phyloP scores from a whole-genome alignment of 2,329 filamentous ascomycete species.

The Aspergillus flavus region DNA sequence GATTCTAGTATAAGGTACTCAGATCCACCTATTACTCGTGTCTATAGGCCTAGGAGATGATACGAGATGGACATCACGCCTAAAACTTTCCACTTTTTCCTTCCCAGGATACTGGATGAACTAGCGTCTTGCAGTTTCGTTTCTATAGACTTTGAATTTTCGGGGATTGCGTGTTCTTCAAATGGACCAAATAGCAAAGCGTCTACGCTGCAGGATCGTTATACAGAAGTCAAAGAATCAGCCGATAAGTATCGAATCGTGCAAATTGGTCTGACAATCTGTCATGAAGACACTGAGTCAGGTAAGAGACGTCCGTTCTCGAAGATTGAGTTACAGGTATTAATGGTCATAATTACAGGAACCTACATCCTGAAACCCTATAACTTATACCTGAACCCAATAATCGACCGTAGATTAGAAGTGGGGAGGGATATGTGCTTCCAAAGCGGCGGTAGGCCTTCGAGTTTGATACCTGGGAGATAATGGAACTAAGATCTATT shows the following conservation, averaged over 20 bases:
- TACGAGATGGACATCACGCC: slow-evolving; percentile 59
- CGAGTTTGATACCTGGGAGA: neutral
- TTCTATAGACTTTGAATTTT: slow-evolving; percentile 67
- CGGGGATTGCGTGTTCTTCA: slow-evolving; percentile 58
- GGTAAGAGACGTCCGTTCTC: slow-evolving; percentile 35
- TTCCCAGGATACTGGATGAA: slow-evolving; percentile 60
- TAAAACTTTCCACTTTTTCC: slow-evolving; percentile 50
- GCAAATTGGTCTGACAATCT: slow-evolving; percentile 68
- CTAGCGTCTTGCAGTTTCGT: slow-evolving; percentile 64
- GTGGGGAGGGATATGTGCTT: slow-evolving; percentile 63
- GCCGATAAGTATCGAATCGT: slow-evolving; percentile 66
- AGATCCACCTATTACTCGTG: no score
- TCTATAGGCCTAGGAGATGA: neutral
- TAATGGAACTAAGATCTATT: slow-evolving; percentile 10
- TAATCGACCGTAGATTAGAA: slow-evolving; percentile 55
- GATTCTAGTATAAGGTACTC: no score
- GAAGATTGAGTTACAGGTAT: neutral
- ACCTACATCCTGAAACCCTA: slow-evolving; percentile 64
- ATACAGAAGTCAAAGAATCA: slow-evolving; percentile 61
- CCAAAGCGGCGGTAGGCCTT: slow-evolving; percentile 54
- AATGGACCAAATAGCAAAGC: slow-evolving; percentile 41
- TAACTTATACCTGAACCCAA: slow-evolving; percentile 65
- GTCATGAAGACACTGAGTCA: slow-evolving; percentile 57
- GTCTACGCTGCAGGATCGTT: slow-evolving; percentile 61
- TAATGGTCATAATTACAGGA: slow-evolving; percentile 32